phyloP scores from a whole-genome alignment of 345 rosid genomes.

The Acer yangbiense region DNA sequence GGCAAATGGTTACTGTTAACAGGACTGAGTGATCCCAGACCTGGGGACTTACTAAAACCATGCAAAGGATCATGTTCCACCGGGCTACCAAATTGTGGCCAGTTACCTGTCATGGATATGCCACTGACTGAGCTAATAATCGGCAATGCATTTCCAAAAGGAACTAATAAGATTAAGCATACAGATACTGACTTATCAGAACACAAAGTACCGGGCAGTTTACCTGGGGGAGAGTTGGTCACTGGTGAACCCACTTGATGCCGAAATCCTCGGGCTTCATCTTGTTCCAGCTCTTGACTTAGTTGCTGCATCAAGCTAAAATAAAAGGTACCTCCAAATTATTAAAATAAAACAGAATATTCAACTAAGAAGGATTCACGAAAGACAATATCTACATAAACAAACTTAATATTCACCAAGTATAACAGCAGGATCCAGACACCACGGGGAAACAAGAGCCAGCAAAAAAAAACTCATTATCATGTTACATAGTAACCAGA shows the following conservation, averaged over 20 bases:
- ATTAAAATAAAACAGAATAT: conserved; percentile 2
- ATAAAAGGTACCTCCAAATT: conserved; percentile 13
- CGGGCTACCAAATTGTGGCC: conserved; percentile 75
- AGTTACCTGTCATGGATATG: conserved; percentile 55
- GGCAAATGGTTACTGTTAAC: conserved; percentile 53
- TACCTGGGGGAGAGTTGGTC: conserved; percentile 90
- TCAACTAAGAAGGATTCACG: conserved; percentile 2
- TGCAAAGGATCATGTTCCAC: conserved; percentile 63
- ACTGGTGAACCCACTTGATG: conserved; percentile 74
- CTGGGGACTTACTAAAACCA: conserved; percentile 63
- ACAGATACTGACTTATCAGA: conserved; percentile 11
- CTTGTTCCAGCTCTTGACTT: conserved; percentile 81
- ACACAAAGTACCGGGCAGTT: conserved; percentile 9
- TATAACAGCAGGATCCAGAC: conserved; percentile 3
- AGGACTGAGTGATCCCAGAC: conserved; percentile 55
- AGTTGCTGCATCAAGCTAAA: conserved; percentile 70
- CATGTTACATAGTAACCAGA: conserved; percentile 6
- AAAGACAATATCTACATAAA: neutral
- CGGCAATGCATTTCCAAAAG: conserved; percentile 5
- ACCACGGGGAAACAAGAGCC: neutral
- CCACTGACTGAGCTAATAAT: conserved; percentile 16
- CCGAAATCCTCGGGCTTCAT: conserved; percentile 64
- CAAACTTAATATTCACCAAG: neutral
- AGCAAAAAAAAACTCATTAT: neutral
- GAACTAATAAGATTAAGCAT: neutral